Conservation (phyloP, 2,329 filamentous ascomycete species). For the Mycosphaerella sp. region DNA sequence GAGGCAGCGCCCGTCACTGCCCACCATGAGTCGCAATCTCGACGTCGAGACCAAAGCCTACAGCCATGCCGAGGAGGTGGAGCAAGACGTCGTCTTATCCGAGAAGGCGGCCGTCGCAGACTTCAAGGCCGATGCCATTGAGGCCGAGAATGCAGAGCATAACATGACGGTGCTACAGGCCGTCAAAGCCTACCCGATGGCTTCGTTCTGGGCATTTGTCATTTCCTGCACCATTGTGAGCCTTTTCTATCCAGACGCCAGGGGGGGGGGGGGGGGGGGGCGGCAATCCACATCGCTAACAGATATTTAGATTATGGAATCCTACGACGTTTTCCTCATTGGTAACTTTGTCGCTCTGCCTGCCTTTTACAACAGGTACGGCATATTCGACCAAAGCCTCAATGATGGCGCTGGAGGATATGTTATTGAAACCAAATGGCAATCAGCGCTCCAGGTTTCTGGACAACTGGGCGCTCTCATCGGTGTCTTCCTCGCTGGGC, state of each 20-base stretch:
- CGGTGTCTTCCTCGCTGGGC: slow-evolving; percentile 54
- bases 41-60: not conserved
- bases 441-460: slow-evolving; percentile 50
- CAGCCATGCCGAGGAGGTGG: slow-evolving; percentile 4
- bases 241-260: not conserved
- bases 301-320: slow-evolving; percentile 55
- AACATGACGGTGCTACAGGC: slow-evolving; percentile 46
- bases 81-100: slow-evolving; percentile 2
- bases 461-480: slow-evolving; percentile 55
- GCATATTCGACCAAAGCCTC: slow-evolving; percentile 31
- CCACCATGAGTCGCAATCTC: not conserved
- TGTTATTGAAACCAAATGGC: slow-evolving; percentile 51
- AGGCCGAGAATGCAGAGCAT: slow-evolving; percentile 52
- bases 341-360: slow-evolving; percentile 52
- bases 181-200: slow-evolving; percentile 48
- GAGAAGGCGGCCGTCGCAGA: slow-evolving; percentile 28
- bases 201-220: slow-evolving; percentile 50
- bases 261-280: not conserved
- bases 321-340: slow-evolving; percentile 57
- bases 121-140: slow-evolving; percentile 50
- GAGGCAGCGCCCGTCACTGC: not conserved
- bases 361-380: slow-evolving; percentile 37
- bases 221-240: slow-evolving; percentile 53
- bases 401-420: slow-evolving; percentile 20
- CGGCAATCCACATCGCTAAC: slow-evolving; percentile 18